These are phyloP conservation scores for Arabidopsis lyrata DNA, from an alignment of 441 rosid genomes.

Conservation along the genomic window DNA sequence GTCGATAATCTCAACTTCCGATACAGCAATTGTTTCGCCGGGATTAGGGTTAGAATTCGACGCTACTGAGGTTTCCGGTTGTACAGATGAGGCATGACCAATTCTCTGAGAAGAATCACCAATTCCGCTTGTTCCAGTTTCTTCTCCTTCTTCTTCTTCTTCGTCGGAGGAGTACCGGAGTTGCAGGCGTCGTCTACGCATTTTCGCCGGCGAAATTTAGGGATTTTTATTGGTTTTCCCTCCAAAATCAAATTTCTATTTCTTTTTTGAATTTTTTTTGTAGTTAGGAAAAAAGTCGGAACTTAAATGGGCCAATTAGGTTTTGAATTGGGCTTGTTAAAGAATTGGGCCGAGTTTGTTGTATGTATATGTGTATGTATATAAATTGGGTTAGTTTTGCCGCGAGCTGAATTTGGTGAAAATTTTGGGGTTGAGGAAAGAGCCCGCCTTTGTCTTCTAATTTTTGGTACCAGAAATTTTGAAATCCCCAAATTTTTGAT, in stretches of 20 bases:
- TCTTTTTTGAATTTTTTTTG: not conserved
- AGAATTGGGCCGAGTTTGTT: constrained; percentile 24
- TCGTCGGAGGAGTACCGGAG: constrained; percentile 60
- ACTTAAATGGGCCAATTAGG: not conserved
- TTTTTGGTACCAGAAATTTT: constrained; percentile 46
- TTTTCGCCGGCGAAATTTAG: constrained; percentile 42
- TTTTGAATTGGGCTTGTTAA: not conserved
- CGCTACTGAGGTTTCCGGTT: constrained; percentile 35
- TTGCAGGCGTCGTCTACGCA: constrained; percentile 71
- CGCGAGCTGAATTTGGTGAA: constrained; percentile 42
- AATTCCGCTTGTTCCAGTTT: constrained; percentile 8
- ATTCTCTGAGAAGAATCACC: constrained; percentile 29
- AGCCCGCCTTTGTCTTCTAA: constrained; percentile 50
- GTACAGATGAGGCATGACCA: constrained; percentile 35
- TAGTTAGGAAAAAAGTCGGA: not conserved
- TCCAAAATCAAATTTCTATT: constrained; percentile 32
- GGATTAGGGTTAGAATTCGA: constrained; percentile 47
- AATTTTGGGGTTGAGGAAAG: constrained; percentile 16
- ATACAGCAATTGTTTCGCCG: constrained; percentile 47
- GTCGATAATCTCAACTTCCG: constrained; percentile 69
- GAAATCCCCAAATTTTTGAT: constrained; percentile 50
- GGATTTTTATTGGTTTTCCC: constrained; percentile 29
- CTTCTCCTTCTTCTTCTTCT: constrained; percentile 54
- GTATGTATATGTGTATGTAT: constrained; percentile 16
- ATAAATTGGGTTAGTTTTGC: constrained; percentile 39